Evolutionary conservation across 73 alveolate genomes (phyloP).

Genomic region (Paraurostyla sp.): DNA sequence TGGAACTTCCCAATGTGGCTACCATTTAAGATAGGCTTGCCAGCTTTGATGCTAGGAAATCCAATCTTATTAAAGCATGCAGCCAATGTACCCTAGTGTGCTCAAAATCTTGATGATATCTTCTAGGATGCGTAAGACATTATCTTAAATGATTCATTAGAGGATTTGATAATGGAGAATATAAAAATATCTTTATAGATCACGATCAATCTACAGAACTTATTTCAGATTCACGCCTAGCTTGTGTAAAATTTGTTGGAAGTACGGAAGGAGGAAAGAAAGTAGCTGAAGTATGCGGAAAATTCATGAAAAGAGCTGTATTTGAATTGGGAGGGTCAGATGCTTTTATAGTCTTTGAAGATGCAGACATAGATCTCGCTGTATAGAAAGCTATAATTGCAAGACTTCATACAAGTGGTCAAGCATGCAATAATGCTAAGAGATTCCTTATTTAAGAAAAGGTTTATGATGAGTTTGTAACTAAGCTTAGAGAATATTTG

Average conservation of each 20-base stretch:
- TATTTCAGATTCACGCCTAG: conserved; percentile 76
- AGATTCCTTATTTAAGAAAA: conserved; percentile 81
- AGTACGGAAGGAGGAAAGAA: conserved; percentile 83
- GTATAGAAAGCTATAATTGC: conserved; percentile 71
- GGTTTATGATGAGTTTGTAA: conserved; percentile 78
- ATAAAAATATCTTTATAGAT: conserved; percentile 69
- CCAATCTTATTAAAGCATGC: conserved; percentile 84
- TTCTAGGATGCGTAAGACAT: conserved; percentile 68
- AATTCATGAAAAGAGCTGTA: conserved; percentile 76
- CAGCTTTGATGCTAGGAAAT: conserved; percentile 82
- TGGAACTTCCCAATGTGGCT: conserved; percentile 93
- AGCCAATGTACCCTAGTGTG: conserved; percentile 75
- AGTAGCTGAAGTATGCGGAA: conserved; percentile 84
- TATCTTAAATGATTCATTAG: not conserved
- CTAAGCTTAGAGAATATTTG: conserved; percentile 57
- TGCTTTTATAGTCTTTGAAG: conserved; percentile 86
- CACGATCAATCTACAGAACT: conserved; percentile 69
- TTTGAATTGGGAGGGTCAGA: conserved; percentile 94
- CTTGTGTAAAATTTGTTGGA: conserved; percentile 89
- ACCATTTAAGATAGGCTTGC: conserved; percentile 79
- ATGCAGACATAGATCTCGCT: conserved; percentile 82
- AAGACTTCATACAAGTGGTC: conserved; percentile 83
- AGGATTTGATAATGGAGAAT: conserved; percentile 72
- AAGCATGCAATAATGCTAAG: conserved; percentile 89
- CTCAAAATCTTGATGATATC: conserved; percentile 69